Evolutionary conservation across 345 rosid genomes (phyloP).

Genomic region (Sisymbrium altissimum): DNA sequence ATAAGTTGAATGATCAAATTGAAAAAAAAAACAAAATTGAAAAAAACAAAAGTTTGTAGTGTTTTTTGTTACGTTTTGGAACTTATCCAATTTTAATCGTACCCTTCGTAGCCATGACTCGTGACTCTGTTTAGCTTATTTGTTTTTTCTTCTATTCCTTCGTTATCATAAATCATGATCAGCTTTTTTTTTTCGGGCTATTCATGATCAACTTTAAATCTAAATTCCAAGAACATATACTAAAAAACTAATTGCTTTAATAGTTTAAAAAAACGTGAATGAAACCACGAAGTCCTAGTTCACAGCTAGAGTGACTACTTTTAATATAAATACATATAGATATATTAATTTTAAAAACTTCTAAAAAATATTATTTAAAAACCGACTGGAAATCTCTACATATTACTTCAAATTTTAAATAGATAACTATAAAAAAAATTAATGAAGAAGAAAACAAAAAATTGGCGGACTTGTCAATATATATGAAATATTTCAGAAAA

Average conservation of each 20-base stretch:
- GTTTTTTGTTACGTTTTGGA: neutral
- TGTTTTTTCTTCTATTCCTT: neutral
- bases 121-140: neutral
- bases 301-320: neutral
- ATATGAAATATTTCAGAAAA: neutral
- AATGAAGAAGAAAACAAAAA: neutral
- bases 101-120: neutral
- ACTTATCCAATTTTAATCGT: neutral
- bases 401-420: neutral
- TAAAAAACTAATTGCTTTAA: neutral
- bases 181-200: too few relatives aligned
- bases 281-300: neutral
- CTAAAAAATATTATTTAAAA: neutral
- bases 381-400: neutral
- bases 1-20: neutral
- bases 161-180: neutral
- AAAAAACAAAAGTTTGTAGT: neutral
- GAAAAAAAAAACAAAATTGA: neutral
- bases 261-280: neutral
- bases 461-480: neutral
- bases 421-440: neutral
- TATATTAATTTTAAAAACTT: neutral
- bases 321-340: neutral
- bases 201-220: neutral
- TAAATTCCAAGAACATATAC: neutral